Evolutionary conservation across 345 rosid species (phyloP).

Genomic region (Salix purpurea): DNA sequence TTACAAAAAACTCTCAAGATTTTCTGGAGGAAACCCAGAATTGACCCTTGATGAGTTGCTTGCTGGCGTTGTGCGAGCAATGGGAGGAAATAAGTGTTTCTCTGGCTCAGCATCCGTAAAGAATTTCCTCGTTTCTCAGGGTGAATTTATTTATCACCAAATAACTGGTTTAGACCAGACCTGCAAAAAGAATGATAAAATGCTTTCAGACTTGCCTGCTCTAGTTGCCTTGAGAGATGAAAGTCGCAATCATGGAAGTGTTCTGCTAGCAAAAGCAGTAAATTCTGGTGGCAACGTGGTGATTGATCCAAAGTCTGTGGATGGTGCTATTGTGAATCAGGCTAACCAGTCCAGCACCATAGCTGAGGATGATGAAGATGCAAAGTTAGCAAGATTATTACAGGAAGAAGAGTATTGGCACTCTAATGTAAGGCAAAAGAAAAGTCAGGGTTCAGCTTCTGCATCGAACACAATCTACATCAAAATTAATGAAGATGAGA

Average conservation of each 20-base stretch:
- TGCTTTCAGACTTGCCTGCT: conserved; percentile 15
- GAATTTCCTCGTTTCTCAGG: conserved; percentile 26
- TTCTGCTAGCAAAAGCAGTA: conserved; percentile 7
- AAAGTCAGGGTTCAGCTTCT: conserved; percentile 37
- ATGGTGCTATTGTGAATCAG: conserved; percentile 15
- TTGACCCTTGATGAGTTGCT: conserved; percentile 27
- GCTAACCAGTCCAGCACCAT: conserved; percentile 12
- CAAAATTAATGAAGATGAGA: conserved; percentile 79
- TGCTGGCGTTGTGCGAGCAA: conserved; percentile 30
- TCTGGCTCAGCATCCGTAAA: conserved; percentile 19
- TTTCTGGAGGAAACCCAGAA: conserved; percentile 24
- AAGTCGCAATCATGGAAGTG: conserved; percentile 9
- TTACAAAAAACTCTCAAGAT: conserved; percentile 23
- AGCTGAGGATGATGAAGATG: conserved; percentile 59
- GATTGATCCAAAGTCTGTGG: conserved; percentile 24
- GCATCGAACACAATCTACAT: conserved; percentile 48
- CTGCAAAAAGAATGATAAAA: conserved; percentile 17
- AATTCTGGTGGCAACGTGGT: conserved; percentile 15
- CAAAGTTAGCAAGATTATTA: conserved; percentile 52
- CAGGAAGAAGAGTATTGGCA: conserved; percentile 77
- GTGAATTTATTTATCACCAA: conserved; percentile 27
- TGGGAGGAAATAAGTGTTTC: conserved; percentile 23
- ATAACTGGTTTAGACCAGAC: conserved; percentile 24
- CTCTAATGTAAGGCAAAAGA: conserved; percentile 44
- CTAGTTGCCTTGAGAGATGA: conserved; percentile 21